Evolutionary conservation across 108 stramenopile species (phyloP), one percentile per base, ranked within the genome.

Genomic region (Fistulifera pelliculosa): DNA sequence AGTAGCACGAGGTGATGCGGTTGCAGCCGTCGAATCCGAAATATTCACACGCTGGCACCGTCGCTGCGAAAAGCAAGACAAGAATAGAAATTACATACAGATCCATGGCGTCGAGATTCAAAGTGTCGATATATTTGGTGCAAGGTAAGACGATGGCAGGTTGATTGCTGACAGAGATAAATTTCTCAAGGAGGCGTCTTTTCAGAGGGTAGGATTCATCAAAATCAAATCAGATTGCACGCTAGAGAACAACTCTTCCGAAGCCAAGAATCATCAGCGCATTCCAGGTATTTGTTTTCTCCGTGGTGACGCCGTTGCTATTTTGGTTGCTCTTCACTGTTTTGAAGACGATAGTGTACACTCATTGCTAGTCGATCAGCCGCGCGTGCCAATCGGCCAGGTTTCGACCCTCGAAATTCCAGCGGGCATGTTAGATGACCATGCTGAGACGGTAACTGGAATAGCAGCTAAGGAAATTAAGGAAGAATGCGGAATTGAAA

Each of bases 261-360:
- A 61, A 15, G 54, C 27, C 0, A 4, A 58, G 1, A 19, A 13
- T n/a, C 13, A 19, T 7, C 38, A 57, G 19, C 52, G 21, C 26
- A 17, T 72, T 13, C 71, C 71, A 16, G 71, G 71, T n/a, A 66
- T 72, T 49, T 66, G 65, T 49, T 53, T 72, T 18, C 54, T 72
- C 40, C 23, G 71, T 13, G 71, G 71, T 5, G 47, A 43, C 39
- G 60, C 71, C 7, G 71, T 72, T 2, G 41, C 65, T 0, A 62
- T 72, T 52, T 38, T 72, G 3, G 71, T 72, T 8, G 58, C 52
- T 17, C 53, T 72, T 13, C 28, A 56, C 27, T 66, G 71, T 41
- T 15, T 24, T 22, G 39, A 57, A 15, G 50, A 51, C 50, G 22
- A 12, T 51, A 18, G 52, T n/a, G 55, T 52, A 1, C 56, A 66